Base-by-base conservation (phyloP, 495 filamentous ascomycete species). In the Daldinia vernicosa region DNA sequence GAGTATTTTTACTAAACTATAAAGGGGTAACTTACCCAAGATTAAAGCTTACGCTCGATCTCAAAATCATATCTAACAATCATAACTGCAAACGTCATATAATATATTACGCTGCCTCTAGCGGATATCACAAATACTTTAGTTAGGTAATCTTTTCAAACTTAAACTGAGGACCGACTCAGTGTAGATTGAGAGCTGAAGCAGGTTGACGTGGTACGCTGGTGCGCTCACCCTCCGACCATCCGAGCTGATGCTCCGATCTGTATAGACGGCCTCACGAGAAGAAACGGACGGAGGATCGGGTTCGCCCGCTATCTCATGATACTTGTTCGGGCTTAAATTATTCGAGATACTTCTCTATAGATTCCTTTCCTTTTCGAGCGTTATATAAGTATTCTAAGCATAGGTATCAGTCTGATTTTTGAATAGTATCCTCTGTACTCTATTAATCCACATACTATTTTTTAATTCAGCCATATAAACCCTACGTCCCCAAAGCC, bases 201-300 rank as follows among this genome's bases (percentile, higher is more conserved):
- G 5, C 33, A 14, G 33, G 33, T 37, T 9, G 33, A 1, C 33
- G 33, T 7, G 40, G 40, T 45, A 7, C 28, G 28, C 15, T 53
- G 28, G 26, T 39, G 57, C 32, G 56, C 35, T 63, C 58, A 58
- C 14, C 52, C 24, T 60, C 67, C 60, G 67, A 70, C 45, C 67
- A 5, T 70, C 67, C 67, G 67, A 19, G 19, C 35, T 35, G 55
- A 70, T 19, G 27, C 58, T 58, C 66, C 59, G 59, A 7, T 14
- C 19, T 17, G 14, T 52, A 35, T 17, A 63, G 22, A 59, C 27
- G 26, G 12, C 24, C 40, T 39, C 37, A 35, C 32, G 24, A 66
- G 40, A 43, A 17, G 9, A 58, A 40, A 17, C 4, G 26, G 12
- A 17, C 60, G 67, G 60, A 60, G 15, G 30, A 43, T 64, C 60